Base-by-base conservation (phyloP, 176 grass and related monocot species). In the Carex littledalei region DNA sequence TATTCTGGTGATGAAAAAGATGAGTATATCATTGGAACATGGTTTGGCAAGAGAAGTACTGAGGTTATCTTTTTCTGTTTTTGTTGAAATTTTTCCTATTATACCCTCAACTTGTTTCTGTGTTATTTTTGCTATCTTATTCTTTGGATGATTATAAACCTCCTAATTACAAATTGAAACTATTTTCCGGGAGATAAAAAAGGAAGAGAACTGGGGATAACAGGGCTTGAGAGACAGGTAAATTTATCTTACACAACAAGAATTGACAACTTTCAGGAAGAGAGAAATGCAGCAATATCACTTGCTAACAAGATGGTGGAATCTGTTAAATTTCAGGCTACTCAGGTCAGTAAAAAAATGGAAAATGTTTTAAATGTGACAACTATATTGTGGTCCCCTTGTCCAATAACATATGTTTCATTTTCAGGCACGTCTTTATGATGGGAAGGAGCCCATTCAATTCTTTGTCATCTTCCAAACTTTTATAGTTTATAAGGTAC, bases 401-500 rank as follows among this genome's bases (percentile, higher is more conserved):
- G 37, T 83, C 26, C 84, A 59, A 90, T 81, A 83, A 67, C 62
- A 79, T 41, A 84, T 26, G 37, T 34, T 68, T 54, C 84, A 82
- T 86, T 71, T 61, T 39, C 80, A 98, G 96, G 93, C 91, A 78
- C 86, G 88, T 29, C 78, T 98, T 82, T 95, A 95, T 92, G 96
- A 98, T 90, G 96, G 96, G 86, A 98, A 98, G 85, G 96, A 98
- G 88, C 88, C 96, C 20, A 81, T 92, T 74, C 93, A 94, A 43
- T 94, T 98, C 89, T 98, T 98, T 82, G 88, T 90, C 81, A 95
- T 98, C 86, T 98, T 98, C 88, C 96, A 98, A 88, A 94, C 89
- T 60, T 88, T 98, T 74, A 84, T 98, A 81, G 87, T 98, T 84
- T 95, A 92, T 81, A 95, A 95, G 93, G 96, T 98, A 76, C 20